Evolutionary conservation across 768 basidiomycete species (phyloP).

Genomic region (Lentinula detonsa): DNA sequence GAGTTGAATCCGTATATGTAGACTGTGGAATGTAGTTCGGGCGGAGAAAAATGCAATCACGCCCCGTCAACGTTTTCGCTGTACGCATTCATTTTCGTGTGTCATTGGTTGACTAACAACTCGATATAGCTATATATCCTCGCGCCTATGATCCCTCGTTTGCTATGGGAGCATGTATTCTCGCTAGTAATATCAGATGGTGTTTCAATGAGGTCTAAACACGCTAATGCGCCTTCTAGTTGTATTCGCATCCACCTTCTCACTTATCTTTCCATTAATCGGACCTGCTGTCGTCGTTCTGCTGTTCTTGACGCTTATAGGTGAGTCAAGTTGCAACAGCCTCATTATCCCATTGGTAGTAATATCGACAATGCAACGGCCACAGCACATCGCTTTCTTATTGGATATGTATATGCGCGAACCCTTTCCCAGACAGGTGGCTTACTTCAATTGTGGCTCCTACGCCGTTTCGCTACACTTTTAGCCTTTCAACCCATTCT

Average conservation of each 20-base stretch:
- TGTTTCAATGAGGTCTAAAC: not conserved
- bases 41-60: conserved; percentile 60
- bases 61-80: conserved; percentile 73
- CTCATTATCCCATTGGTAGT: not conserved
- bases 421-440: conserved; percentile 74
- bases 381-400: conserved; percentile 72
- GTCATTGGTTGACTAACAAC: conserved; percentile 1
- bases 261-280: conserved; percentile 72
- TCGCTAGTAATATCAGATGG: conserved; percentile 31
- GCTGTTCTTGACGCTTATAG: conserved; percentile 59
- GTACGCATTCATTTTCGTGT: conserved; percentile 32
- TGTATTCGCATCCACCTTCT: conserved; percentile 67
- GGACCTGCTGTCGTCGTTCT: conserved; percentile 64
- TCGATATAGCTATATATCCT: conserved; percentile 56
- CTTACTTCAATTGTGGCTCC: conserved; percentile 66
- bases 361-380: not conserved
- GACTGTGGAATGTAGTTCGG: conserved; percentile 50
- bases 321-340: conserved; percentile 28
- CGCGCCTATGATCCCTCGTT: conserved; percentile 64
- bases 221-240: conserved; percentile 18
- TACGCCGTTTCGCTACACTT: conserved; percentile 67
- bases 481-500: conserved; percentile 69
- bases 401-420: conserved; percentile 73
- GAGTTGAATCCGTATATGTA: conserved; percentile 9
- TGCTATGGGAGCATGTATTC: conserved; percentile 57